Evolutionary conservation across 2,329 filamentous ascomycete genomes (phyloP).

Genomic region (Fusarium sp.): DNA sequence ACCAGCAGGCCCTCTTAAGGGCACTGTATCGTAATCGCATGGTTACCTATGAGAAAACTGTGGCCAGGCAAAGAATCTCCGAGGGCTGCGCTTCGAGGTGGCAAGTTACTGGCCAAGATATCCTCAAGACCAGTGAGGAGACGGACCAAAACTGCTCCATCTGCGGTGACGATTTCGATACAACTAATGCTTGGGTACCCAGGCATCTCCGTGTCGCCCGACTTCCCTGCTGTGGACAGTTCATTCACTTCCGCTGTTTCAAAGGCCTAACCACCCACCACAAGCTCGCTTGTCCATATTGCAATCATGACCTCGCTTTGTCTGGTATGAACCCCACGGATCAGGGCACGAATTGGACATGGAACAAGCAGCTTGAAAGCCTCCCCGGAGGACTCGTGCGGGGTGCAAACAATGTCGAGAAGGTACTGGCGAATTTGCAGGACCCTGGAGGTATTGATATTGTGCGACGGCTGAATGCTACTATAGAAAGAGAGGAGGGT

Average conservation of each 20-base stretch:
- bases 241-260: conserved; percentile 26
- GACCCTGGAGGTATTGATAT: background rate
- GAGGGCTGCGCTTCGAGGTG: background rate
- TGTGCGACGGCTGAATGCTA: background rate
- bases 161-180: conserved; percentile 20
- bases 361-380: background rate
- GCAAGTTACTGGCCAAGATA: background rate
- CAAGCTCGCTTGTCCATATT: conserved; percentile 16
- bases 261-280: conserved; percentile 5
- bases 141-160: conserved; percentile 8
- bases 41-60: conserved; percentile 2
- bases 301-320: background rate
- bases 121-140: background rate
- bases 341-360: background rate
- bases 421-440: background rate
- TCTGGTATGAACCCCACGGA: background rate
- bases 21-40: conserved; percentile 13
- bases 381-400: conserved; percentile 4
- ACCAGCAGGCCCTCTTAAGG: background rate
- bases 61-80: background rate
- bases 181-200: background rate
- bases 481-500: conserved; percentile 3
- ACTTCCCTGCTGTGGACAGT: conserved; percentile 23
- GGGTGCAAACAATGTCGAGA: background rate
- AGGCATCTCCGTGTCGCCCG: conserved; percentile 1